Evolutionary conservation across 139 green algal species (phyloP), one percentile per base, ranked within the genome.

Genomic region (Chlorella ohadii): DNA sequence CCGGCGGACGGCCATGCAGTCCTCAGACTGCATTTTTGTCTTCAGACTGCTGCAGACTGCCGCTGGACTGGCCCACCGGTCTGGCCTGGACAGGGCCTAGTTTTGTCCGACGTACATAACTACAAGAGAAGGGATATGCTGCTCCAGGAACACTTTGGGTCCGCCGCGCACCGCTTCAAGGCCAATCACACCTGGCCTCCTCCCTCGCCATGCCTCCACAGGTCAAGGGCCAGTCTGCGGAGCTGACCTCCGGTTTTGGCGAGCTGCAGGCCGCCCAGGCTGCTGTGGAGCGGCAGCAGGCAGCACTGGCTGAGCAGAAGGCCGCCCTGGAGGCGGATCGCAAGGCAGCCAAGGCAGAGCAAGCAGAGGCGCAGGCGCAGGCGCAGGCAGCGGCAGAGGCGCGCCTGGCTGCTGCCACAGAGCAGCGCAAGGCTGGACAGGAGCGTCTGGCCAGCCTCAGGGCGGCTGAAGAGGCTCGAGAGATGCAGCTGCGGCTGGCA

Each of bases 161-260:
- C n/a, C n/a, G n/a, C n/a, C n/a, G n/a, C n/a, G n/a, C n/a, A n/a
- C n/a, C n/a, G n/a, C n/a, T n/a, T n/a, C n/a, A n/a, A n/a, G n/a
- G n/a, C n/a, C n/a, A n/a, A n/a, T n/a, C n/a, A n/a, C n/a, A n/a
- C n/a, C n/a, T n/a, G n/a, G n/a, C n/a, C n/a, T 27, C 51, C 51
- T 23, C 12, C 51, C 51, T 59, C 12, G 2, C 51, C 51, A 36
- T 51, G 2, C 34, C 55, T 31, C 31, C 73, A 44, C 65, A 70
- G 80, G 80, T 85, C 27, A 85, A 85, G 38, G 55, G n/a, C 13
- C 80, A 85, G 36, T 85, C 80, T 20, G 68, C 72, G 27, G 68
- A 85, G 70, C 31, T 85, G 28, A 27, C 80, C 0, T 15, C 55
- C 17, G 68, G 38, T 1, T 79, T 55, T 17, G 27, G 3, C 19